Evolutionary conservation across 2,329 filamentous ascomycete species (phyloP).

Genomic region (Rhinocladiella mackenziei): DNA sequence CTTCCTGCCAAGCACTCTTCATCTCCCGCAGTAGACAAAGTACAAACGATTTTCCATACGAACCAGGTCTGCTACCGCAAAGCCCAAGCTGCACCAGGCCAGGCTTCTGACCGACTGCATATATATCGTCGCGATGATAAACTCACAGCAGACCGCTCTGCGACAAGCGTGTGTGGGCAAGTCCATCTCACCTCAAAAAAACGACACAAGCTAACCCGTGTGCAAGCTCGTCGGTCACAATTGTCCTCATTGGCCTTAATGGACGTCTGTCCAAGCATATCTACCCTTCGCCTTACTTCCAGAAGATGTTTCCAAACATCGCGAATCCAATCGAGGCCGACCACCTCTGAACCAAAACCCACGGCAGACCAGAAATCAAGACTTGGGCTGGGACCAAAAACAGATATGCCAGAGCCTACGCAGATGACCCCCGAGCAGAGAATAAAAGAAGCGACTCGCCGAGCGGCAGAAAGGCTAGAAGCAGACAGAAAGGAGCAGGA

Average conservation of each 20-base stretch:
- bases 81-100: neutral
- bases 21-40: too few relatives aligned
- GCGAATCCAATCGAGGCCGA: neutral
- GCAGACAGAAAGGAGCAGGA: constrained; percentile 12
- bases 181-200: neutral
- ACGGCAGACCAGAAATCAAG: neutral
- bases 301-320: constrained; percentile 9
- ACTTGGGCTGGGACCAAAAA: neutral
- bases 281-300: constrained; percentile 8
- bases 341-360: neutral
- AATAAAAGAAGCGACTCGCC: constrained; percentile 9
- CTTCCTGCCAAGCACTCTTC: too few relatives aligned
- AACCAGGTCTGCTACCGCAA: too few relatives aligned
- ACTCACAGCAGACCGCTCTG: constrained; percentile 14
- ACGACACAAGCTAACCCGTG: neutral
- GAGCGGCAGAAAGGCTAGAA: constrained; percentile 13
- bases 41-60: too few relatives aligned
- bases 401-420: constrained; percentile 1
- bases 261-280: constrained; percentile 11
- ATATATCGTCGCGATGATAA: constrained; percentile 11
- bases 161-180: constrained; percentile 16
- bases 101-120: too few relatives aligned
- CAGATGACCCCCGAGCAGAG: constrained; percentile 10
- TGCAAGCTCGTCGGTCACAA: constrained; percentile 1
- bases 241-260: neutral